These are phyloP conservation scores for Trametes cubensis DNA, from an alignment of 768 basidiomycete species.

Conservation along the genomic window DNA sequence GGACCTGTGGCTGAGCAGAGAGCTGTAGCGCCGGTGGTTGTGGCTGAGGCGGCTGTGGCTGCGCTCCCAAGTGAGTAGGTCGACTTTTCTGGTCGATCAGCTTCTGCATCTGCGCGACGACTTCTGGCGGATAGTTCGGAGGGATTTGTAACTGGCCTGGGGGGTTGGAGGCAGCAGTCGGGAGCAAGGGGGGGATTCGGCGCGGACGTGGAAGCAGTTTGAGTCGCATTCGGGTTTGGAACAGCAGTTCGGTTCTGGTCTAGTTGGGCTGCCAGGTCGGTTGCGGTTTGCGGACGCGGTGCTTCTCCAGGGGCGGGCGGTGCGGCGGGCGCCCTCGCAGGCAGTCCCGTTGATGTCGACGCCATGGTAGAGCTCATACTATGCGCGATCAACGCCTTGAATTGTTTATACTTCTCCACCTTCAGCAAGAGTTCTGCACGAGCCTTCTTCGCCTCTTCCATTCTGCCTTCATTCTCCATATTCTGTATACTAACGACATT, in stretches of 20 bases:
- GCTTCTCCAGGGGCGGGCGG: background rate
- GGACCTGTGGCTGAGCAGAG: slow-evolving; percentile 17
- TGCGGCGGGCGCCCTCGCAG: background rate
- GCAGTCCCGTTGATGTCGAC: background rate
- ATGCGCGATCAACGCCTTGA: background rate
- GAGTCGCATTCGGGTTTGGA: background rate
- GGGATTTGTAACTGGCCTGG: slow-evolving; percentile 4
- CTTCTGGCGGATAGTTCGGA: slow-evolving; percentile 22
- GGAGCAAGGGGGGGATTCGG: background rate
- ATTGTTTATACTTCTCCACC: slow-evolving; percentile 5
- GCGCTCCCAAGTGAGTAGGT: slow-evolving; percentile 24
- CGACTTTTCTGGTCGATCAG: slow-evolving; percentile 48
- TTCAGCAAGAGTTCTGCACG: background rate
- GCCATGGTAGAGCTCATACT: background rate
- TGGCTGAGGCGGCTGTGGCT: background rate
- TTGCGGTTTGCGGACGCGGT: background rate
- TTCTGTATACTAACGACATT: background rate
- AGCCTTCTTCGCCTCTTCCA: background rate
- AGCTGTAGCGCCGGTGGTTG: background rate
- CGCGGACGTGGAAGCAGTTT: background rate
- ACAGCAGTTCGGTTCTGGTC: background rate
- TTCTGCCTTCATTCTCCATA: slow-evolving; percentile 3
- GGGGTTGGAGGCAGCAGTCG: background rate
- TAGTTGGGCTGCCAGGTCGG: background rate
- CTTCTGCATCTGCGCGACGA: slow-evolving; percentile 51